Conservation (phyloP, 2,329 filamentous ascomycete genomes). For the Eutypella sp. region DNA sequence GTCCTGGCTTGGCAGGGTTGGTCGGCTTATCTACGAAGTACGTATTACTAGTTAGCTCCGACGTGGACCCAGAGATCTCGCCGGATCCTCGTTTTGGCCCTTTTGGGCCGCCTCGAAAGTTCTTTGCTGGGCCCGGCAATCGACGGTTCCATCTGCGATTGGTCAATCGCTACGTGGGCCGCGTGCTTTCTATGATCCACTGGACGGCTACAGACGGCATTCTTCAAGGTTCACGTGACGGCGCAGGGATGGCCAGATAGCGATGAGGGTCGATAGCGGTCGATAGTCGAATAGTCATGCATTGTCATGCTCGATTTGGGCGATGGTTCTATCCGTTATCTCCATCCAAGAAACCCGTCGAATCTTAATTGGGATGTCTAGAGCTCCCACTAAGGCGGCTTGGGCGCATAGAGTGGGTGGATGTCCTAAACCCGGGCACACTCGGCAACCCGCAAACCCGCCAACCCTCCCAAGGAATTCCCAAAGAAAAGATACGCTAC, state of each 20-base stretch:
- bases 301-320: not conserved
- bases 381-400: too few relatives aligned
- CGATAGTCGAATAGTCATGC: not conserved
- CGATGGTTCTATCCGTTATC: not conserved
- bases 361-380: not conserved
- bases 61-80: too few relatives aligned
- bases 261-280: slow-evolving; percentile 20
- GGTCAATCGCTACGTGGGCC: slow-evolving; percentile 19
- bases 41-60: too few relatives aligned
- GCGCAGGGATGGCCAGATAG: too few relatives aligned
- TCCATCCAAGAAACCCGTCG: not conserved
- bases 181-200: slow-evolving; percentile 4
- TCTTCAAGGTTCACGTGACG: slow-evolving; percentile 24
- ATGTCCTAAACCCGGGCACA: slow-evolving; percentile 7
- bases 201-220: slow-evolving; percentile 27
- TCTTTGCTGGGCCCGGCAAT: slow-evolving; percentile 12
- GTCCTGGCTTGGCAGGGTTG: too few relatives aligned
- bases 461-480: too few relatives aligned
- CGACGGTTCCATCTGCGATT: slow-evolving; percentile 18
- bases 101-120: too few relatives aligned
- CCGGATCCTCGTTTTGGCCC: too few relatives aligned
- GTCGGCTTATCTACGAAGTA: too few relatives aligned
- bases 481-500: too few relatives aligned
- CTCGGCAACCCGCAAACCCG: too few relatives aligned
- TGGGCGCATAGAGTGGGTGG: slow-evolving; percentile 1